A percentile compares a stretch with the other conserved stretches of the same genome.
These are phyloP conservation scores for Talaromyces wortmannii DNA, from an alignment of 495 filamentous ascomycete species.

Conservation along the genomic window DNA sequence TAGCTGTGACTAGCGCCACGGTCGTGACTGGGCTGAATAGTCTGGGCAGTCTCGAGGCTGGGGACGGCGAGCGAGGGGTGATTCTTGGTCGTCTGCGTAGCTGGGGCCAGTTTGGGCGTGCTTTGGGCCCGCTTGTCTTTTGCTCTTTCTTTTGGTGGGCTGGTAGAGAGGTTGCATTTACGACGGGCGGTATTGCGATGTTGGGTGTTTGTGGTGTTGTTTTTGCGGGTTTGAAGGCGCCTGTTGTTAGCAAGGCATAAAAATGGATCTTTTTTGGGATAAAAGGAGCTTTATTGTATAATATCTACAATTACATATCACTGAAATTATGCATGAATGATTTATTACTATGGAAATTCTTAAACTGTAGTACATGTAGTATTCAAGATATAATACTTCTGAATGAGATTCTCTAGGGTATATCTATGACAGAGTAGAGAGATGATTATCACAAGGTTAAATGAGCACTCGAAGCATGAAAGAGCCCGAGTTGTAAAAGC, in stretches of 20 bases:
- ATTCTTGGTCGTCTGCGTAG: constrained; percentile 82
- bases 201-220: constrained; percentile 62
- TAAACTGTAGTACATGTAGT: no score
- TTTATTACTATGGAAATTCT: no score
- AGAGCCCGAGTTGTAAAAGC: no score
- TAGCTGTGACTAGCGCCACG: constrained; percentile 85
- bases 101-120: constrained; percentile 80
- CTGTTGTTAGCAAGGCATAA: constrained; percentile 3
- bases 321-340: no score
- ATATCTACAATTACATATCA: no score
- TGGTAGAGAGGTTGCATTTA: constrained; percentile 79
- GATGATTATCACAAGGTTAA: no score
- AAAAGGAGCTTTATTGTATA: constrained; percentile 11
- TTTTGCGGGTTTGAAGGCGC: constrained; percentile 56
- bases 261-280: neutral
- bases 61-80: constrained; percentile 70
- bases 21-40: constrained; percentile 94
- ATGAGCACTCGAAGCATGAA: no score
- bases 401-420: no score
- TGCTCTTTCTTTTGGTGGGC: constrained; percentile 99
- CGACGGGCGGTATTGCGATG: constrained; percentile 73
- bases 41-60: constrained; percentile 81
- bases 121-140: constrained; percentile 81
- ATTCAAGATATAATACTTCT: no score
- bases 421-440: no score